Evolutionary conservation across 2,329 filamentous ascomycete genomes (phyloP).

Genomic region (Thielaviopsis cerberus): DNA sequence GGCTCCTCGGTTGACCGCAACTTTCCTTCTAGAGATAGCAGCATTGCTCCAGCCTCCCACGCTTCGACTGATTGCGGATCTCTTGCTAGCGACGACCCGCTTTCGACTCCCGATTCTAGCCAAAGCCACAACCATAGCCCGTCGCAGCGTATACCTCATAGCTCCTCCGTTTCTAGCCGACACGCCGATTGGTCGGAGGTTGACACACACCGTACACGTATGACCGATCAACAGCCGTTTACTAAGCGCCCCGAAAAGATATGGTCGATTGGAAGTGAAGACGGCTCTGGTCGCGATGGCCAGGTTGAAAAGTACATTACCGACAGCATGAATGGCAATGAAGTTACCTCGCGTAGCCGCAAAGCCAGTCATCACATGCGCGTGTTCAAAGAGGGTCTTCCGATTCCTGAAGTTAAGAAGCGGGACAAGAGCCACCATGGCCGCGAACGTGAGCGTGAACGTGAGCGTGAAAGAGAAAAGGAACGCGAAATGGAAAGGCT

Average conservation of each 20-base stretch:
- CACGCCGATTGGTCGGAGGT: background rate
- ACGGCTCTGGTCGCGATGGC: constrained; percentile 27
- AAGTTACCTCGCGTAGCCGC: constrained; percentile 43
- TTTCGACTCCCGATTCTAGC: background rate
- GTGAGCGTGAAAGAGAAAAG: constrained; percentile 3
- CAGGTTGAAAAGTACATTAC: constrained; percentile 47
- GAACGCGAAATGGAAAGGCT: constrained; percentile 3
- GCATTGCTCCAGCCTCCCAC: constrained; percentile 4
- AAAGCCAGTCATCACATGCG: constrained; percentile 49
- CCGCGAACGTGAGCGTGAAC: constrained; percentile 13
- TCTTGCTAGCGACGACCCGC: background rate
- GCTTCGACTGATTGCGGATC: constrained; percentile 3
- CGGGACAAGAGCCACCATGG: constrained; percentile 22
- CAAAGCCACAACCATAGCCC: background rate
- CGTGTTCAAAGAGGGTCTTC: constrained; percentile 48
- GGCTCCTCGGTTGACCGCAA: constrained; percentile 3
- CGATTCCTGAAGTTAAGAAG: constrained; percentile 36
- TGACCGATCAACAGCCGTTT: constrained; percentile 2
- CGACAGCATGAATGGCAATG: constrained; percentile 41
- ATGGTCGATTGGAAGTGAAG: constrained; percentile 41
- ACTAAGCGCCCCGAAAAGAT: constrained; percentile 34
- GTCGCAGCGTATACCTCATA: background rate
- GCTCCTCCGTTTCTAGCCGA: background rate
- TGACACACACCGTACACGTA: constrained; percentile 1
- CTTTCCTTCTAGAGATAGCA: constrained; percentile 7